Evolutionary conservation across 495 filamentous ascomycete genomes (phyloP), one percentile per base, ranked within the genome.

Genomic region (Amphirosellinia nigrospora): DNA sequence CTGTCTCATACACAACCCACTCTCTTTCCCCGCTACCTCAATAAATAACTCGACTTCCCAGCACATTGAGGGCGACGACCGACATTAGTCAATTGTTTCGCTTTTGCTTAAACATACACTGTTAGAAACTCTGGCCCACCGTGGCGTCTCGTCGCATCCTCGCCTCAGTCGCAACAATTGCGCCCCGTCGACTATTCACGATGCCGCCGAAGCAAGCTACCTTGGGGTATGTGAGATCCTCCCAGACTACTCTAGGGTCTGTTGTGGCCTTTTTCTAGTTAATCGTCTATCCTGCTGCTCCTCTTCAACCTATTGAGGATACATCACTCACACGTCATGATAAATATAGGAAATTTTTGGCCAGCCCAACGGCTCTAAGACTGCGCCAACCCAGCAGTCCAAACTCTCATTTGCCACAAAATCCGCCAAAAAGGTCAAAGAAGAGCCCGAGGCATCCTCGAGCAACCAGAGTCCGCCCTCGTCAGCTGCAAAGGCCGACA

Each of bases 161-260:
- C 43, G 13, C 72, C 52, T 45, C 69, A 61, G 23, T 75, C 64
- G 67, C 70, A 66, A 72, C 75, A 62, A 69, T 66, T 62, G 71
- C 72, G 68, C 71, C 74, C 15, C 69, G 46, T 10, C 70, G 71
- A 71, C 60, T 77, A 43, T 69, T 74, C 70, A 82, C 63, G 23
- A 87, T 87, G 86, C 74, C 85, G 71, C 82, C 85, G 19, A 97
- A 94, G 78, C 95, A 98, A 85, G 88, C 92, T 74, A 97, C 94
- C 10, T 80, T 98, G 77, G 93, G 93, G 95, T 98, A 97, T 84
- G 95, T 96, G 55, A 90, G 87, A 79, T 84, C 90, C 67, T 85
- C 88, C 64, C 94, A 97, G 82, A 86, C 88, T 74, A 96, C 92
- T 66, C 82, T 97, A 78, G 89, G 92, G 94, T 96, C 88, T 84